phyloP scores from a whole-genome alignment of 2,329 filamentous ascomycete genomes.

The Botryosphaeria agaves region DNA sequence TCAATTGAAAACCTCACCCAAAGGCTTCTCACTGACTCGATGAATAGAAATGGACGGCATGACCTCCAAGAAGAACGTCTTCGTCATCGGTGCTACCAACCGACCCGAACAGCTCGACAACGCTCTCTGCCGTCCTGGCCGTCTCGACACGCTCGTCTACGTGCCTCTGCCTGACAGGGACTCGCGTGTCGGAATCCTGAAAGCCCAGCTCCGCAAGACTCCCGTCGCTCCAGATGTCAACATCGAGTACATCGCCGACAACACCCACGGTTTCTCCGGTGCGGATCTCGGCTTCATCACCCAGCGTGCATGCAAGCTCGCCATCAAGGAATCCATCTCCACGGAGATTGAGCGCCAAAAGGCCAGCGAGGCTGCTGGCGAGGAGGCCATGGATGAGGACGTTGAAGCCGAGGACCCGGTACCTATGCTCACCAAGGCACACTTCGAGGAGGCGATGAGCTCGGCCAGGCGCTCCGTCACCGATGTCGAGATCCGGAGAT shows the following conservation, averaged over 20 bases:
- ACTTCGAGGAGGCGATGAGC: slow-evolving; percentile 98
- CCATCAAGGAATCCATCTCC: slow-evolving; percentile 92
- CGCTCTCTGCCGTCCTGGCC: slow-evolving; percentile 91
- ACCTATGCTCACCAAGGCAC: slow-evolving; percentile 83
- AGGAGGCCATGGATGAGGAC: slow-evolving; percentile 66
- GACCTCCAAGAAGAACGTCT: slow-evolving; percentile 99
- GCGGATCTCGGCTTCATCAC: slow-evolving; percentile 98
- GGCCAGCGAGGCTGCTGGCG: slow-evolving; percentile 70
- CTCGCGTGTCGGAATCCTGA: slow-evolving; percentile 78
- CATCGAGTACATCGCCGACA: slow-evolving; percentile 78
- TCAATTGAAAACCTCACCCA: slow-evolving; percentile 2
- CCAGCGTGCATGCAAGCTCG: slow-evolving; percentile 96
- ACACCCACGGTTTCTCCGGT: slow-evolving; percentile 98
- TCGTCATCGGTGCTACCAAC: slow-evolving; percentile 98
- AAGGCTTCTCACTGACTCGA: slow-evolving; percentile 23
- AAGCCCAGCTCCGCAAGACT: slow-evolving; percentile 95
- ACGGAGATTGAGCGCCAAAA: slow-evolving; percentile 79
- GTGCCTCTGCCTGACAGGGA: slow-evolving; percentile 88
- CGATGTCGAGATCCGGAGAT: slow-evolving; percentile 93
- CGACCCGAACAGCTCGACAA: slow-evolving; percentile 97
- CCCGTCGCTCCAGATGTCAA: slow-evolving; percentile 79
- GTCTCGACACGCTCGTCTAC: slow-evolving; percentile 97
- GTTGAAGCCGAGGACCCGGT: slow-evolving; percentile 77
- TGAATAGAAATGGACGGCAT: slow-evolving; percentile 87
- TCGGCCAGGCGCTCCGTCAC: slow-evolving; percentile 84